Base-by-base conservation (phyloP, 2,329 filamentous ascomycete species). In the Colletotrichum shisoi region DNA sequence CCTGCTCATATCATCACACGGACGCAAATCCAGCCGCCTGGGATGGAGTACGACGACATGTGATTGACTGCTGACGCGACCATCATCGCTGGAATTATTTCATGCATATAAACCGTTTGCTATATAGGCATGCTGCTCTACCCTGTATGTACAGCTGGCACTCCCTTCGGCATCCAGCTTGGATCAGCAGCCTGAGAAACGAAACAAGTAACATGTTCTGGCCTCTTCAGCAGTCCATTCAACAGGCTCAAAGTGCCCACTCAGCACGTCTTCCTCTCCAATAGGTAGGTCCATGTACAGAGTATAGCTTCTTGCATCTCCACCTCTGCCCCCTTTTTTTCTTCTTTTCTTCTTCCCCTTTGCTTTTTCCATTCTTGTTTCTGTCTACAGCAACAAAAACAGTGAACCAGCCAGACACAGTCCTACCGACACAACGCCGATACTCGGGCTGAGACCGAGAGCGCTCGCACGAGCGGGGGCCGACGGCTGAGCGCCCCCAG, bases 41-140 rank as follows among this genome's bases (percentile, higher is more conserved):
- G 19, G 12, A 4, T 24, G 17, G 17, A 37, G 9, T 11, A 51
- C 27, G 17, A 19, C 34, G 27, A 3, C 31, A 53, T 12, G 1
- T 12, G 31, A 15, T 17, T 21, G 31, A 13, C 6, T 39, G 31
- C n/a, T 53, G 21, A 8, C n/a, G 31, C 24, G 19, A 8, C 21
- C 17, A 46, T 19, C 0, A 24, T 24, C 42, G 13, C 12, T 8
- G 4, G 8, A 56, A 4, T 2, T 12, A 4, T 19, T 51, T 52
- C 39, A 31, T 59, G 52, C 59, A 11, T 63, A 57, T 57, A 21
- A 42, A 24, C 59, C 42, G 52, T 21, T 48, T 46, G 57, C 44
- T 54, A 17, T 42, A 40, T 57, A 57, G 52, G 52, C 59, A 63
- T 67, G 63, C 63, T 62, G 39, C 59, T 67, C 59, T 67, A 67